Evolutionary conservation across 495 filamentous ascomycete genomes (phyloP), one percentile per base, ranked within the genome.

Genomic region (Polyplosphaeria fusca): DNA sequence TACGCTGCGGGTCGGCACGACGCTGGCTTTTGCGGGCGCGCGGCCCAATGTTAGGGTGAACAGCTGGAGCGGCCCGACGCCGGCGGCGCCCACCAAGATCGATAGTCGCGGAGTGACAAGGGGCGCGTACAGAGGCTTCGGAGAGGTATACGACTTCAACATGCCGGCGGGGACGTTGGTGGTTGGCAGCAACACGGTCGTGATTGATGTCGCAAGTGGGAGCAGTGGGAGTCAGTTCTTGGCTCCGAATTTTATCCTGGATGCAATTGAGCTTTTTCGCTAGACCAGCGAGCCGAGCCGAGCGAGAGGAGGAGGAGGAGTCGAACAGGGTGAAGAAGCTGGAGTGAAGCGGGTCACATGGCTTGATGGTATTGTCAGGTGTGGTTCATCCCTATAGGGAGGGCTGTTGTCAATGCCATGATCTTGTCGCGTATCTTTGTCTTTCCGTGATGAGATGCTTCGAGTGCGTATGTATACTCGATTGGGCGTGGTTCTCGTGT

Each of bases 1-100:
- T 0, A 87, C 82, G 1, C 69, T 87, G 25, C 72, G 82, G 28
- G 81, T 87, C 53, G 82, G 80, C 2, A 86, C 83, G 0, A 87
- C 84, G 0, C 70, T 87, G 26, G 75, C 77, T 1, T 87, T 84
- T 60, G 76, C 77, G 0, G 81, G 82, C 18, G 77, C 71, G 16
- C 68, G 80, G 18, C 80, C 79, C 1, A 67, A 68, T 39, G 70
- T 73, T 0, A 69, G 59, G 40, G 71, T 86, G 45, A 86, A 85
- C 56, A 70, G 67, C 19, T 83, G 75, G 60, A 69, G 69, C 0
- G 74, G 69, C 0, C 22, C 71, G 0, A 71, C 70, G 0, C 83
- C 83, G 0, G 60, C 74, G 0, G 82, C 83, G 0, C 82, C 84
- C 4, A 74, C 71, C 2, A 85, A 85, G 69, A 82, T 87, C 28